Conservation (phyloP, 2,329 filamentous ascomycete species). For the Stagonosporopsis rhizophila region DNA sequence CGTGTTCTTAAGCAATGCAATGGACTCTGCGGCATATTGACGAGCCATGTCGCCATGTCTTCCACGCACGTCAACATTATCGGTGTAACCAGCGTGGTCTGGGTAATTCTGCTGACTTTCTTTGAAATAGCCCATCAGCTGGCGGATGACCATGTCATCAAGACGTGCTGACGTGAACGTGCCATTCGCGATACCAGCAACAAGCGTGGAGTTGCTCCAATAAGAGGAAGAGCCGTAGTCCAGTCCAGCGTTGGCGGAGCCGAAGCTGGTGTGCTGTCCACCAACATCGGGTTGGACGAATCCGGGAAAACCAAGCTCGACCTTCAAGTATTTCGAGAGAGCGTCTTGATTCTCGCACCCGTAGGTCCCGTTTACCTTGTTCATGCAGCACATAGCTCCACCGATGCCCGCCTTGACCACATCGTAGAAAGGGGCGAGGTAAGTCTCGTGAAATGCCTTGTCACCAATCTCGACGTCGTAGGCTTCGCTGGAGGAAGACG, state of each 20-base stretch:
- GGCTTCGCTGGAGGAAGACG: slow-evolving; percentile 42
- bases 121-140: slow-evolving; percentile 13
- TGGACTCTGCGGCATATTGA: slow-evolving; percentile 40
- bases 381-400: slow-evolving; percentile 64
- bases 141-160: slow-evolving; percentile 29
- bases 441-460: slow-evolving; percentile 68
- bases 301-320: slow-evolving; percentile 56
- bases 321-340: slow-evolving; percentile 57
- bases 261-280: slow-evolving; percentile 53
- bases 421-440: slow-evolving; percentile 69
- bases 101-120: slow-evolving; percentile 8
- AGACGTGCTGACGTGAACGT: slow-evolving; percentile 22
- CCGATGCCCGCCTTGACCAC: slow-evolving; percentile 62
- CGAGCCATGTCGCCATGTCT: slow-evolving; percentile 19
- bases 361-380: slow-evolving; percentile 35
- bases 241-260: slow-evolving; percentile 53
- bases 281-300: slow-evolving; percentile 51
- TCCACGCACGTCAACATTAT: slow-evolving; percentile 15
- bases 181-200: slow-evolving; percentile 26
- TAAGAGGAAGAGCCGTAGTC: slow-evolving; percentile 39
- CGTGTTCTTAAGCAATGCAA: slow-evolving; percentile 56
- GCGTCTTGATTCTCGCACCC: slow-evolving; percentile 41
- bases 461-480: slow-evolving; percentile 62
- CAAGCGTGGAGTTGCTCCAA: slow-evolving; percentile 28
- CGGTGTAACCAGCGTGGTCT: slow-evolving; percentile 10